Base-by-base conservation (phyloP, 2,329 filamentous ascomycete species). In the Ascosphaera apis region DNA sequence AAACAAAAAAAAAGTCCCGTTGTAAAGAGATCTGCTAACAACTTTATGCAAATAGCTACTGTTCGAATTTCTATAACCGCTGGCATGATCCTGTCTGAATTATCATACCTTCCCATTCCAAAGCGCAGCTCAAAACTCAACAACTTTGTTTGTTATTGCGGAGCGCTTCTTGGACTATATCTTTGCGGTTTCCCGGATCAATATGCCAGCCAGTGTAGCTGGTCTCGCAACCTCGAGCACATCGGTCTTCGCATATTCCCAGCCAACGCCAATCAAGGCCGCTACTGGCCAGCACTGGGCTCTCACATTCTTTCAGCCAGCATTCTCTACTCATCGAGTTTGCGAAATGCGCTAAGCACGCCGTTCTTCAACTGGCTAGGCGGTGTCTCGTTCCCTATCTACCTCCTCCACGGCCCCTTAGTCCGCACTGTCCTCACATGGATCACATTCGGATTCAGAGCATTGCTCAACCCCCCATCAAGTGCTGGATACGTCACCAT, bases 351-450 rank as follows among this genome's bases (percentile, higher is more conserved):
- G 1, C 58, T 75, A 2, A 66, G 66, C 3, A 63, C 62, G 39
- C 61, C 60, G 21, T 58, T 62, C 37, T 62, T 75, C 31, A 58
- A 70, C 32, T 75, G 69, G 62, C 61, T 75, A 9, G 71, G 71
- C 32, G 67, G 66, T 45, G 65, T 73, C 52, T 70, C 66, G 32
- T 74, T 74, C 45, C 68, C 70, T 1, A 66, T 76, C 11, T 75
- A 75, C 45, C 60, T 76, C 4, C 53, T 75, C 15, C 71, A 76
- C 50, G 71, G 70, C 31, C 63, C 65, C 1, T 56, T 75, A 19
- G 62, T 74, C 43, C 65, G 70, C 38, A 66, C 63, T 16, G 49
- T 72, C 5, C 55, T 75, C 11, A 64, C 66, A 17, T 74, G 68
- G 66, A 61, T 74, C 56, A 53, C 72, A 9, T 74, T 63, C 40